Conservation (phyloP, 2,329 filamentous ascomycete genomes). For the Hypomyces rosellus region DNA sequence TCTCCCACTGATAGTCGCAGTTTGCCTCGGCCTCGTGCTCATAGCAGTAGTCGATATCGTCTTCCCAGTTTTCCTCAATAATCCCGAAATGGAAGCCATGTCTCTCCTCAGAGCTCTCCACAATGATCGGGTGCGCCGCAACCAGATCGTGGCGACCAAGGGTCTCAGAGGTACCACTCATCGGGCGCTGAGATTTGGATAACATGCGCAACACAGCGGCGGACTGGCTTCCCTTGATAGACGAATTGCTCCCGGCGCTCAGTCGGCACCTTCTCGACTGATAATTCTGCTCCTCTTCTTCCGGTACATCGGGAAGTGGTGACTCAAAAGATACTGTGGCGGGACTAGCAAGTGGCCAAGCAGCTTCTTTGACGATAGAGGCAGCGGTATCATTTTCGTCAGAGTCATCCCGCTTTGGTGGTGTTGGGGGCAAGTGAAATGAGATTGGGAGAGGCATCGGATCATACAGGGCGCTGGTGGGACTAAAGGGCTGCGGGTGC, state of each 20-base stretch:
- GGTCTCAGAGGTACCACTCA: slow-evolving; percentile 48
- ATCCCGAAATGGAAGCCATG: slow-evolving; percentile 20
- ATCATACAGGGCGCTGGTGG: slow-evolving; percentile 13
- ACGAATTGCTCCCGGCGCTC: slow-evolving; percentile 45
- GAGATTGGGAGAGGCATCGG: slow-evolving; percentile 1
- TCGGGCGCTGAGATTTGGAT: slow-evolving; percentile 32
- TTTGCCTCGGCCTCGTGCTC: slow-evolving; percentile 62
- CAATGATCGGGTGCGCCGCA: slow-evolving; percentile 26
- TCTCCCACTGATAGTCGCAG: slow-evolving; percentile 61
- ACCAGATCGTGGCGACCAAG: slow-evolving; percentile 39
- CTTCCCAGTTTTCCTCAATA: slow-evolving; percentile 55
- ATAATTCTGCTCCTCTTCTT: slow-evolving; percentile 51
- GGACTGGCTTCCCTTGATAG: slow-evolving; percentile 49
- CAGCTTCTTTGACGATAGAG: slow-evolving; percentile 28
- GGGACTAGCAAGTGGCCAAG: slow-evolving; percentile 34
- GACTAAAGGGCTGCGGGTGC: slow-evolving; percentile 37
- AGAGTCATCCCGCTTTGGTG: slow-evolving; percentile 5
- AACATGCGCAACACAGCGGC: slow-evolving; percentile 48
- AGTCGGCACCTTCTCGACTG: slow-evolving; percentile 32
- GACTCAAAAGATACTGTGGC: slow-evolving; percentile 30
- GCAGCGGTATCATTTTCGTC: neutral
- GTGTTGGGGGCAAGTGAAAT: slow-evolving; percentile 5
- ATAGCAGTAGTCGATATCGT: slow-evolving; percentile 65
- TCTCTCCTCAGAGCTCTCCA: slow-evolving; percentile 5
- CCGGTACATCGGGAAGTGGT: slow-evolving; percentile 52